Percentiles rank a stretch among this genome's conserved stretches.
phyloP scores from a whole-genome alignment of 2,329 filamentous ascomycete genomes.

The Arthrinium phaeospermum region DNA sequence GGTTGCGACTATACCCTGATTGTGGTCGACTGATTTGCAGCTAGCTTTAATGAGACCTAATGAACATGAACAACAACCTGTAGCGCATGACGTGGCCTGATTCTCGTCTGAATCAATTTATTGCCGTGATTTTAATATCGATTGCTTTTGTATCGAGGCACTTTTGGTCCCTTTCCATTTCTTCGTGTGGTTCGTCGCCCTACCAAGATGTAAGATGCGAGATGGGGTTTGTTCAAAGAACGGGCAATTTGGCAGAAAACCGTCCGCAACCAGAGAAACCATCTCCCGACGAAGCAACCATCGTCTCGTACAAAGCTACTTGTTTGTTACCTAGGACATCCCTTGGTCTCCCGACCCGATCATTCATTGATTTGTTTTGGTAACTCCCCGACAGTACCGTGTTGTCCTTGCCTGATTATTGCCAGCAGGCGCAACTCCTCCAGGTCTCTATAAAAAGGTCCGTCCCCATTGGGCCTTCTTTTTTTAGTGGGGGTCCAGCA shows the following conservation, averaged over 20 bases:
- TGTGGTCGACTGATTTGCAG: neutral
- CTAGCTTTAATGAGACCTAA: neutral
- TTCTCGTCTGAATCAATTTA: too few species aligned
- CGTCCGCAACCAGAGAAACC: neutral
- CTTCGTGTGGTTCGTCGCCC: neutral
- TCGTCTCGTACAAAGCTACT: neutral
- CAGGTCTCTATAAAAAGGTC: neutral
- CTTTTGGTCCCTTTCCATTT: neutral
- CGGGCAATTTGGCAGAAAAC: neutral
- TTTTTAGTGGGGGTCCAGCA: slow-evolving; percentile 9
- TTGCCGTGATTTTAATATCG: too few species aligned
- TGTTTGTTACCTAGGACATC: neutral
- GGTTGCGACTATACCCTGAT: slow-evolving; percentile 1
- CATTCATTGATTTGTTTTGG: neutral
- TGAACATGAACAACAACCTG: neutral
- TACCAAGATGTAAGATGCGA: neutral
- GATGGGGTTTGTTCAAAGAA: neutral
- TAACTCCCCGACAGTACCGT: neutral
- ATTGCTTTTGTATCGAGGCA: too few species aligned
- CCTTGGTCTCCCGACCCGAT: neutral
- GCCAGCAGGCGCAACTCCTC: neutral
- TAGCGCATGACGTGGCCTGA: neutral
- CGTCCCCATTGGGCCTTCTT: neutral
- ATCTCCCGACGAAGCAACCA: neutral
- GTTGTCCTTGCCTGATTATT: neutral